phyloP scores from a whole-genome alignment of 345 rosid species.

The Salix exigua region DNA sequence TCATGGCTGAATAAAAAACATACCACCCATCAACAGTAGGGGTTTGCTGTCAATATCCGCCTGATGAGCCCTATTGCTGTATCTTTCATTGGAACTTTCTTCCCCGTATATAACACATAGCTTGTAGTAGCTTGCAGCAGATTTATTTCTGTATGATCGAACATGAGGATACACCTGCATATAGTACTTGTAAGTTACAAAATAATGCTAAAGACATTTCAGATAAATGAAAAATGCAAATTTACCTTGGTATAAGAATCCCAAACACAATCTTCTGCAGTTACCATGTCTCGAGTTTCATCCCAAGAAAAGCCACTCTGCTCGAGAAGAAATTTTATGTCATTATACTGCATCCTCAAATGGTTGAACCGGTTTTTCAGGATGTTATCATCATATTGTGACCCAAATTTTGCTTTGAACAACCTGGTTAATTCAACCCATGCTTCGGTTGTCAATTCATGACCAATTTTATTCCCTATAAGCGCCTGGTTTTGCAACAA shows the following conservation, averaged over 20 bases:
- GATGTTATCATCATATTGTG: slow-evolving; percentile 17
- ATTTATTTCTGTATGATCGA: slow-evolving; percentile 32
- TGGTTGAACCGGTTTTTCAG: slow-evolving; percentile 24
- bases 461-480: slow-evolving; percentile 42
- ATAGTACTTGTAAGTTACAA: slow-evolving; percentile 8
- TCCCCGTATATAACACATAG: slow-evolving; percentile 43
- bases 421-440: slow-evolving; percentile 31
- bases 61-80: slow-evolving; percentile 9
- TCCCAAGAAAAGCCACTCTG: slow-evolving; percentile 45
- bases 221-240: slow-evolving; percentile 2
- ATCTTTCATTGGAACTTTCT: slow-evolving; percentile 34
- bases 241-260: slow-evolving; percentile 35
- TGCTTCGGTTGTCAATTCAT: slow-evolving; percentile 26
- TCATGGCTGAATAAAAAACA: slow-evolving; percentile 19
- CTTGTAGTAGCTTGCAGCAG: slow-evolving; percentile 42
- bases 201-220: background rate
- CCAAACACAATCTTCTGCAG: slow-evolving; percentile 42
- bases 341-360: slow-evolving; percentile 35
- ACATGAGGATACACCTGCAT: slow-evolving; percentile 38
- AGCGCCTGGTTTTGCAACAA: slow-evolving; percentile 40
- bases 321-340: slow-evolving; percentile 29
- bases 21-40: slow-evolving; percentile 30
- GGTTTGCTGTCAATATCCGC: slow-evolving; percentile 16
- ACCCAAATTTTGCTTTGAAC: slow-evolving; percentile 25
- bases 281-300: slow-evolving; percentile 36